A percentile compares a stretch with the other conserved stretches of the same genome.
Evolutionary conservation across 495 filamentous ascomycete species (phyloP).

Genomic region (Aspergillus kassunensis): DNA sequence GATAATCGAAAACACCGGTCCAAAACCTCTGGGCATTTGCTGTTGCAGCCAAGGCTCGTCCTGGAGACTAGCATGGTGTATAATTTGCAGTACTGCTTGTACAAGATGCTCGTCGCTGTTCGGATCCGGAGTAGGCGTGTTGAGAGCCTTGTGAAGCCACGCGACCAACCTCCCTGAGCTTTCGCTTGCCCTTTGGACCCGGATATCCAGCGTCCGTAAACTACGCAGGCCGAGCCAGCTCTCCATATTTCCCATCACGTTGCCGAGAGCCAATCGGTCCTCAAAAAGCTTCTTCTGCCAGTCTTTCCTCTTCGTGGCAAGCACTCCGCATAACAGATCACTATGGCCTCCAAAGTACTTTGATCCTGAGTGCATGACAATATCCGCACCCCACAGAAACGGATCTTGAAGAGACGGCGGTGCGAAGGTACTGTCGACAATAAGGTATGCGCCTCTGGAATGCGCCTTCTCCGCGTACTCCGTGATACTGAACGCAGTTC

Average conservation of each 20-base stretch:
- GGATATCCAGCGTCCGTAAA: constrained; percentile 78
- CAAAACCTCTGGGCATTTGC: constrained; percentile 92
- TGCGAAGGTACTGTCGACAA: constrained; percentile 87
- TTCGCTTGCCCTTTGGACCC: constrained; percentile 68
- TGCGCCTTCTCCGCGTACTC: constrained; percentile 71
- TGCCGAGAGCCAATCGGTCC: constrained; percentile 73
- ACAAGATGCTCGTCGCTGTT: constrained; percentile 42
- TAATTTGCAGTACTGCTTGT: constrained; percentile 47
- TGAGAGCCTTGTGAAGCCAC: constrained; percentile 59
- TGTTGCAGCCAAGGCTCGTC: constrained; percentile 66
- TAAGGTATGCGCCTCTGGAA: constrained; percentile 64
- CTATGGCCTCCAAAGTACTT: constrained; percentile 96
- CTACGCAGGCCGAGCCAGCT: constrained; percentile 87
- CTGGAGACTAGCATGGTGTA: constrained; percentile 77
- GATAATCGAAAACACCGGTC: constrained; percentile 77
- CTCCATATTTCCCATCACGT: constrained; percentile 86
- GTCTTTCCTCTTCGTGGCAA: constrained; percentile 55
- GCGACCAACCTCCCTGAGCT: constrained; percentile 63
- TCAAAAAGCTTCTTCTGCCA: constrained; percentile 54
- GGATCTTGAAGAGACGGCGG: constrained; percentile 87
- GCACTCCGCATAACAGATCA: constrained; percentile 82
- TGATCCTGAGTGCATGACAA: constrained; percentile 85
- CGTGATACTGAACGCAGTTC: constrained; percentile 68
- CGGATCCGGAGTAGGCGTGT: constrained; percentile 21
- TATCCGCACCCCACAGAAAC: constrained; percentile 71